Conservation (phyloP, 345 rosid species). For the Populus alba region DNA sequence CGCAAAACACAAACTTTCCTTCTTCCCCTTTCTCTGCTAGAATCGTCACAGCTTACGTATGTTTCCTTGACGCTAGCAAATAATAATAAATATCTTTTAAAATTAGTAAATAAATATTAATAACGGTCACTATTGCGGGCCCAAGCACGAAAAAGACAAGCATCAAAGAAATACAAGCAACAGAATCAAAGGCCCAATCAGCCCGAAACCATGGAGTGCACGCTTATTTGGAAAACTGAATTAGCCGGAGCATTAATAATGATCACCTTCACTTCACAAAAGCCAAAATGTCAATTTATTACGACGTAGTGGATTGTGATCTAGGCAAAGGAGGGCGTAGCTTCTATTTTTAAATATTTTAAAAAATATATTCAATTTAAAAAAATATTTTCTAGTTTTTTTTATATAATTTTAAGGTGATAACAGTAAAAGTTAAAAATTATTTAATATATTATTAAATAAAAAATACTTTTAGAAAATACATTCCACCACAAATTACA, state of each 20-base stretch:
- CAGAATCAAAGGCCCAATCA: background rate
- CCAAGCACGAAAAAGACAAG: background rate
- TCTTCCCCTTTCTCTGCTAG: too few relatives aligned
- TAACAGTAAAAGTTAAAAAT: too few relatives aligned
- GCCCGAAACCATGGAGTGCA: background rate
- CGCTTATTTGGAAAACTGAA: background rate
- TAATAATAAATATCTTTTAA: background rate
- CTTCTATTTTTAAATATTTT: too few relatives aligned
- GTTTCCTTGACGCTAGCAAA: background rate
- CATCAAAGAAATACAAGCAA: background rate
- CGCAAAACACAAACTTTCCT: too few relatives aligned
- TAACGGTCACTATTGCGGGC: background rate
- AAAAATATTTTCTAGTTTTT: too few relatives aligned
- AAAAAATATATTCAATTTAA: too few relatives aligned
- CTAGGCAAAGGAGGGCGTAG: too few relatives aligned
- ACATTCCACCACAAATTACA: too few relatives aligned
- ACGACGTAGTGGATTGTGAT: too few relatives aligned
- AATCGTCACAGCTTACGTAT: background rate
- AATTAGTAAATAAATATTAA: background rate
- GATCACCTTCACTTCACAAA: background rate
- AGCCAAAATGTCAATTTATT: background rate
- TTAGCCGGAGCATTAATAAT: background rate
- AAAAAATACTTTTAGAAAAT: too few relatives aligned
- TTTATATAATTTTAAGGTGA: too few relatives aligned
- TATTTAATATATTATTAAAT: too few relatives aligned